These are phyloP conservation scores for Lagerstroemia speciosa DNA, from an alignment of 345 rosid genomes.

Conservation along the genomic window DNA sequence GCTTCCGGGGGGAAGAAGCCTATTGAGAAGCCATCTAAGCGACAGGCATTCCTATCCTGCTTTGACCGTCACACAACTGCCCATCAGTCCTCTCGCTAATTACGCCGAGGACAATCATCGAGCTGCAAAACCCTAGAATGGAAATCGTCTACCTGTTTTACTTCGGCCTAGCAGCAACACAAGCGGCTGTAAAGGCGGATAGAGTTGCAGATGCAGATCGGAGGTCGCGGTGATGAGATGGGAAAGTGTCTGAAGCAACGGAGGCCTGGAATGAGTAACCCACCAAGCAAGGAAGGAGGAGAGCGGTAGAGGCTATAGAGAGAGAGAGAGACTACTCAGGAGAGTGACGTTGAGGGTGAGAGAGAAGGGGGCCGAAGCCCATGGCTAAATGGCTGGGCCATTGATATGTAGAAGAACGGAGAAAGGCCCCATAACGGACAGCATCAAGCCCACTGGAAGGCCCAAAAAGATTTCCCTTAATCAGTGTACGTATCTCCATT, in stretches of 20 bases:
- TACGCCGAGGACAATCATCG: neutral
- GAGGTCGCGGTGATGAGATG: neutral
- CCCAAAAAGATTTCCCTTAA: neutral
- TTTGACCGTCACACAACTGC: neutral
- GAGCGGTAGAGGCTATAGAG: neutral
- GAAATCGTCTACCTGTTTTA: neutral
- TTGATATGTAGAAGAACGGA: neutral
- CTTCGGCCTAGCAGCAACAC: neutral
- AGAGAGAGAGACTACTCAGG: neutral
- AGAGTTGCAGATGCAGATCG: neutral
- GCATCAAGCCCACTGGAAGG: neutral
- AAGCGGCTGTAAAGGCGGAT: neutral
- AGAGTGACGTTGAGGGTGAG: neutral
- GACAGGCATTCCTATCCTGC: neutral
- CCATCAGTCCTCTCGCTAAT: neutral
- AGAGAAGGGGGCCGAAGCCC: neutral
- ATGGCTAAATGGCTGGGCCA: neutral
- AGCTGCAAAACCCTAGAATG: neutral
- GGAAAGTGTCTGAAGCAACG: neutral
- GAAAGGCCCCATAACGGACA: neutral
- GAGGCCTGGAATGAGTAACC: neutral
- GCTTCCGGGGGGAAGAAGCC: neutral
- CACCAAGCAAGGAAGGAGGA: neutral
- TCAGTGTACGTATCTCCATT: too few relatives aligned
- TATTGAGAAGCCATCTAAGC: neutral